Evolutionary conservation across 192 early-diverging fungal genomes (phyloP).

Genomic region (Backusella macrospora): DNA sequence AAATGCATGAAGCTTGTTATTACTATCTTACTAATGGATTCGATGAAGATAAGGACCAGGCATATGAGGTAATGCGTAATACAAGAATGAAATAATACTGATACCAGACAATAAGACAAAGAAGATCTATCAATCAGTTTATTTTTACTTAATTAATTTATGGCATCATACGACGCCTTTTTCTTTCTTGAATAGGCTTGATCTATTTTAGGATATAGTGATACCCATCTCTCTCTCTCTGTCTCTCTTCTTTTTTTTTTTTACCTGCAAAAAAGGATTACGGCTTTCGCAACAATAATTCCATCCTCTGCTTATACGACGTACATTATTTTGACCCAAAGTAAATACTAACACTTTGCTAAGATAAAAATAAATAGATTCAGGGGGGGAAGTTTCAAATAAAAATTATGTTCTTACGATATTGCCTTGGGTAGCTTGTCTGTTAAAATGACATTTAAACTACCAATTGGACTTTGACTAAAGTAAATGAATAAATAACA

Average conservation of each 20-base stretch:
- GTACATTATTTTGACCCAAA: slow-evolving; percentile 19
- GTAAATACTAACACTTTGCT: slow-evolving; percentile 9
- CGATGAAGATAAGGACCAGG: slow-evolving; percentile 38
- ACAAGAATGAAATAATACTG: slow-evolving; percentile 30
- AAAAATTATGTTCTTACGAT: slow-evolving; percentile 5
- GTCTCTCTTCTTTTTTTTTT: not conserved
- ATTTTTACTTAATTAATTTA: not conserved
- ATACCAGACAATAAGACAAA: slow-evolving; percentile 32
- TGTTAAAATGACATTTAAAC: slow-evolving; percentile 25
- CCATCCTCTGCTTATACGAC: slow-evolving; percentile 17
- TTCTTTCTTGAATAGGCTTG: not conserved
- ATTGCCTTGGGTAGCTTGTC: slow-evolving; percentile 15
- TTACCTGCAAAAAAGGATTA: slow-evolving; percentile 43
- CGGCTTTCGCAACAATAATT: slow-evolving; percentile 36
- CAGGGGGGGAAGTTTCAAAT: no score
- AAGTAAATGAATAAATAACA: not conserved
- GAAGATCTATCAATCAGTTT: slow-evolving; percentile 31
- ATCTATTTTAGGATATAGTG: no score
- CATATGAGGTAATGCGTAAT: slow-evolving; percentile 34
- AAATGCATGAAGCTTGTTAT: not conserved
- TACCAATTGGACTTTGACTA: slow-evolving; percentile 36
- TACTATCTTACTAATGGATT: slow-evolving; percentile 39
- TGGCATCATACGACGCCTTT: not conserved
- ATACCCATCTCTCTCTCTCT: not conserved
- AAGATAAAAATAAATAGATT: no score